These are phyloP conservation scores for Candida wancherniae DNA, from an alignment of 805 yeast species.

Conservation along the genomic window DNA sequence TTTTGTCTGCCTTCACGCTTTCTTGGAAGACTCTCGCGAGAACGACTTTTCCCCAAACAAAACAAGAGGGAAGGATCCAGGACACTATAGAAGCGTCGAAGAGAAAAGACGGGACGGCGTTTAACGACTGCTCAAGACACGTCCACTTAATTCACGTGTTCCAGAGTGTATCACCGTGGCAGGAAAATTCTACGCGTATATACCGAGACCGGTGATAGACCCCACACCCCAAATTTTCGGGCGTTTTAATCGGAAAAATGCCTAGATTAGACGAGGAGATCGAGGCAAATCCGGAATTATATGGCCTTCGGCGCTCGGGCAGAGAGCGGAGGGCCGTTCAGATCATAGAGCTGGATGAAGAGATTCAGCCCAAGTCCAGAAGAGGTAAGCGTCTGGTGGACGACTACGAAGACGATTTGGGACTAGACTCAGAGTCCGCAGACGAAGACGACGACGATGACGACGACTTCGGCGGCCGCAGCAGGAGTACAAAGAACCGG, in stretches of 20 bases:
- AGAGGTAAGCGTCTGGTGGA: slow-evolving; percentile 8
- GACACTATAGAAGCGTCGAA: too few relatives aligned
- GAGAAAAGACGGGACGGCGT: too few relatives aligned
- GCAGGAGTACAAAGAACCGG: slow-evolving; percentile 15
- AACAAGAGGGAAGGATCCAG: too few relatives aligned
- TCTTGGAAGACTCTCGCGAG: too few relatives aligned
- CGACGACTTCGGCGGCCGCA: slow-evolving; percentile 15
- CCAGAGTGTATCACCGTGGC: too few relatives aligned
- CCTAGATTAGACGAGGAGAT: slow-evolving; percentile 14
- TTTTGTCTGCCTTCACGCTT: too few relatives aligned
- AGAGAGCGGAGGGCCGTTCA: slow-evolving; percentile 46
- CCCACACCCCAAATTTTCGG: too few relatives aligned
- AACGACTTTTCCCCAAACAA: too few relatives aligned
- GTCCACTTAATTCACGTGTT: too few relatives aligned
- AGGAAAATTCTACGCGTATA: background rate
- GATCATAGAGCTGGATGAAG: slow-evolving; percentile 35
- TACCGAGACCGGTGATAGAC: background rate
- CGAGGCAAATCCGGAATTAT: slow-evolving; percentile 64
- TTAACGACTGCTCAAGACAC: too few relatives aligned
- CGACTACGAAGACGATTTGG: slow-evolving; percentile 15
- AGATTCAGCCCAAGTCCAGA: slow-evolving; percentile 15
- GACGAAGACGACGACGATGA: slow-evolving; percentile 14
- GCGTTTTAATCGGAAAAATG: too few relatives aligned
- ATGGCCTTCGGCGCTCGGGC: slow-evolving; percentile 74
- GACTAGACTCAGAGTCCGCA: slow-evolving; percentile 11